A percentile compares a stretch with the other conserved stretches of the same genome.
Evolutionary conservation across 495 filamentous ascomycete species (phyloP).

Genomic region (Penicillium angulare): DNA sequence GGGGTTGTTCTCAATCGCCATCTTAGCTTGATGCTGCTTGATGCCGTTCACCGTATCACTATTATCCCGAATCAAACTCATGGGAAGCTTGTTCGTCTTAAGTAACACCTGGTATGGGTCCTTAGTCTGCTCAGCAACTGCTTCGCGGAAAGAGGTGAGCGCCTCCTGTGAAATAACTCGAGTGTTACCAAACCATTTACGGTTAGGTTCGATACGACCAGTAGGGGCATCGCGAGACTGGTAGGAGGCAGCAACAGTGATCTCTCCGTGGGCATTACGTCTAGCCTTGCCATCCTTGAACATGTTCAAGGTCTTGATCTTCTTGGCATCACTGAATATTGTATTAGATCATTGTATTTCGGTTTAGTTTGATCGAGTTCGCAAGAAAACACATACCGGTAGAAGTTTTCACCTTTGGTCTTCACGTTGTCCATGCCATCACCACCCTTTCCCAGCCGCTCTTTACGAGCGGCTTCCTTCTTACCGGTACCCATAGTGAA

Average conservation of each 20-base stretch:
- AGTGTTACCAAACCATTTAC: constrained; percentile 80
- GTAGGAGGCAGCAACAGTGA: constrained; percentile 81
- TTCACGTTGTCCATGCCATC: constrained; percentile 90
- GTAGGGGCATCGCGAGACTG: constrained; percentile 76
- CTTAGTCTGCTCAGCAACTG: constrained; percentile 82
- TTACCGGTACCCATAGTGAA: constrained; percentile 87
- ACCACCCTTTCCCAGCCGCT: constrained; percentile 73
- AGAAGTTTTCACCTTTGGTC: constrained; percentile 95
- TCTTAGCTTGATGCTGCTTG: constrained; percentile 93
- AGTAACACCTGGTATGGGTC: constrained; percentile 92
- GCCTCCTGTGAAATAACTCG: constrained; percentile 68
- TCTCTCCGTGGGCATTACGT: constrained; percentile 70
- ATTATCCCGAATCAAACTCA: constrained; percentile 73
- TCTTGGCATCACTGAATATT: constrained; percentile 68
- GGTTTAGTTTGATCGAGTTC: not conserved
- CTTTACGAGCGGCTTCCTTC: constrained; percentile 82
- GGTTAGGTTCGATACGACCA: constrained; percentile 88
- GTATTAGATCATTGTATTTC: constrained; percentile 14
- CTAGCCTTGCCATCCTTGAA: constrained; percentile 78
- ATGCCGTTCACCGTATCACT: constrained; percentile 63
- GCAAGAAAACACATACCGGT: constrained; percentile 56
- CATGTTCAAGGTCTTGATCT: constrained; percentile 81
- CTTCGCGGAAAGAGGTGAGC: constrained; percentile 80
- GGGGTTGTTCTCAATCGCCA: constrained; percentile 80
- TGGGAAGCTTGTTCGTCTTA: constrained; percentile 90